Conservation (phyloP, 2,329 filamentous ascomycete genomes). For the Fusarium mundagurra region DNA sequence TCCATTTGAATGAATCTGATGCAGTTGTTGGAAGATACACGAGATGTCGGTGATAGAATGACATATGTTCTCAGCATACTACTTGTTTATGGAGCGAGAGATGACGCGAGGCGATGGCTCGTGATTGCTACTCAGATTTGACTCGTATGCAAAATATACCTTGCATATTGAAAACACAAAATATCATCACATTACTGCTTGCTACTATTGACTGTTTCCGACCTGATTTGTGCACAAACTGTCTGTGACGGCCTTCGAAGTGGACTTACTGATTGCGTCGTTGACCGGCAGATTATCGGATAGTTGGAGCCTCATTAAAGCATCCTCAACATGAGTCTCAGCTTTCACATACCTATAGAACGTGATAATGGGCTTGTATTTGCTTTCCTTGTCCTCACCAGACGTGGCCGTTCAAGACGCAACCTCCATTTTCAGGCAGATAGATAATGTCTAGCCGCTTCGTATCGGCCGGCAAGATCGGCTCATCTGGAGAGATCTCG, state of each 20-base stretch:
- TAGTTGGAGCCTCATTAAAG: background rate
- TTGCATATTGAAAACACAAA: background rate
- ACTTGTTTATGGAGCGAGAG: background rate
- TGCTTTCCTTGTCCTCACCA: background rate
- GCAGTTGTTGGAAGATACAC: slow-evolving; percentile 1
- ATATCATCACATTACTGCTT: background rate
- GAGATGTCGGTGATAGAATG: background rate
- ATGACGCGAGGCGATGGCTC: slow-evolving; percentile 1
- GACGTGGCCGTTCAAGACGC: background rate
- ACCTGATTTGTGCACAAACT: background rate
- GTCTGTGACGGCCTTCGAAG: background rate
- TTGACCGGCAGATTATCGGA: slow-evolving; percentile 25
- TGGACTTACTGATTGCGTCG: background rate
- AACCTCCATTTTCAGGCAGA: background rate
- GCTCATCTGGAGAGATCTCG: slow-evolving; percentile 36
- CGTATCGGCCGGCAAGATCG: slow-evolving; percentile 64
- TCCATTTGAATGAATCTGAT: background rate
- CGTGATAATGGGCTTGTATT: background rate
- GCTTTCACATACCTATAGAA: background rate
- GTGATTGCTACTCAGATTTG: background rate
- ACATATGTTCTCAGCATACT: background rate
- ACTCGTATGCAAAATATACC: background rate
- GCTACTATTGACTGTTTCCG: background rate
- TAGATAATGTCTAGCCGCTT: slow-evolving; percentile 63
- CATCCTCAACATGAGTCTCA: background rate